Evolutionary conservation across 116 monocot genomes (phyloP).

Genomic region (Papilionanthe hybrid): DNA sequence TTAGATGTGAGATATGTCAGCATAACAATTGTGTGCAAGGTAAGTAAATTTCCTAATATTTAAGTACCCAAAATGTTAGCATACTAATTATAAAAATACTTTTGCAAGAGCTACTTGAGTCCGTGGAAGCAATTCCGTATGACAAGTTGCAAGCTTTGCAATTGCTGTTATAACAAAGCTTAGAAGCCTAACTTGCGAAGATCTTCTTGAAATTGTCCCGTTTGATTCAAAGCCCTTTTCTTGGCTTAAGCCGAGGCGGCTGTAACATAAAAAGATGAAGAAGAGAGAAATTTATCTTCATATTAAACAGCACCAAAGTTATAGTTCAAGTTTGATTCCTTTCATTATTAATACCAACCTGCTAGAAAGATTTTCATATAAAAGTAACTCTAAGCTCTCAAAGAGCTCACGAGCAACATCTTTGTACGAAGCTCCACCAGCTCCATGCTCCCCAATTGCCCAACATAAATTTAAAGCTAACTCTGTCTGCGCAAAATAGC

Average conservation of each 20-base stretch:
- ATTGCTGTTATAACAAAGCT: slow-evolving; percentile 95
- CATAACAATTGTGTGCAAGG: too few relatives aligned
- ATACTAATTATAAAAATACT: slow-evolving; percentile 29
- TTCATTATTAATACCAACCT: slow-evolving; percentile 42
- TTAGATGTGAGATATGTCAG: too few relatives aligned
- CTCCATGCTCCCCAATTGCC: slow-evolving; percentile 98
- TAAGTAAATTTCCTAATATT: too few relatives aligned
- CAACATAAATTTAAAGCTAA: slow-evolving; percentile 85
- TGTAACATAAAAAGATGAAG: slow-evolving; percentile 21
- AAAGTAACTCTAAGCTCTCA: slow-evolving; percentile 87
- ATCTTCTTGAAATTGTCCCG: slow-evolving; percentile 39
- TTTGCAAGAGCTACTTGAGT: slow-evolving; percentile 85
- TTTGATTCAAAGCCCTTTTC: slow-evolving; percentile 45
- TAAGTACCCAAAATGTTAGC: not conserved
- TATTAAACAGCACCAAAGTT: not conserved
- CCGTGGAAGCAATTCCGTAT: slow-evolving; percentile 83
- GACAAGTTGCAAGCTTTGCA: slow-evolving; percentile 85
- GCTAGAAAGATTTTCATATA: slow-evolving; percentile 87
- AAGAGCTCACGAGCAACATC: slow-evolving; percentile 87
- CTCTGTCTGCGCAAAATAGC: slow-evolving; percentile 50
- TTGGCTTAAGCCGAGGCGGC: slow-evolving; percentile 65
- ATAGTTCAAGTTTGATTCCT: not conserved
- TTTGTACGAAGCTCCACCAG: slow-evolving; percentile 63
- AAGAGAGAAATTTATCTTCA: not conserved
- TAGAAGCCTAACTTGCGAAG: slow-evolving; percentile 68